Base-by-base conservation (phyloP, 2,329 filamentous ascomycete genomes). In the Alternaria atra region DNA sequence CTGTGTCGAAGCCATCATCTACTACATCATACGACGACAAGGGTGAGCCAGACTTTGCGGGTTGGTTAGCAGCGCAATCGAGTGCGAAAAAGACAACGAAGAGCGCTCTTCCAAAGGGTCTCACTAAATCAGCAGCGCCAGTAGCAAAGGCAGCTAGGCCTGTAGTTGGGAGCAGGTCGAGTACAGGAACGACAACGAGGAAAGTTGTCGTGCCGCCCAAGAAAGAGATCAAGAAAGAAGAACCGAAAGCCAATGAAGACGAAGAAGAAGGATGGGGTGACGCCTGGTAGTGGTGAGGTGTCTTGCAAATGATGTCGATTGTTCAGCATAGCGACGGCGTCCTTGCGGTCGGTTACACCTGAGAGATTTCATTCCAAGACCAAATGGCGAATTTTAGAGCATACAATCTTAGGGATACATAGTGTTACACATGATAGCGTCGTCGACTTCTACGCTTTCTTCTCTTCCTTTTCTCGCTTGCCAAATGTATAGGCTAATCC, bases 31-130 rank as follows among this genome's bases (percentile, higher is more conserved):
- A 91, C 66, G 92, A 94, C 60, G 93, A 97, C 69, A 89, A 91
- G 27, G 89, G 90, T 3, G 94, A 99, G 77, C 94, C 94, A 0
- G 95, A 98, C 77, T 98, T 99, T 79, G 94, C 93, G 5, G 94
- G 93, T 5, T 98, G 95, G 94, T 80, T 98, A 23, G 93, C 92
- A 12, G 93, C 94, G 12, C 93, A 97, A 76, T 88, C 91, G 6
- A 86, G 90, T 64, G 87, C 91, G 64, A 97, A 96, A 81, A 84
- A 84, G 72, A 78, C 60, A 53, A 75, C 57, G 1, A 85, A 85
- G 69, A 95, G 91, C 67, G 82, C 90, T 3, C 76, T 98, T 55
- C 94, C 94, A 0, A 99, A 97, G 80, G 94, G 94, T 0, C 77
- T 98, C 27, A 81, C 84, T 1, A 97, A 96, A 79, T 73, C 86